phyloP scores from a whole-genome alignment of 1,139 yeast species.

The Pichia kudriavzevii region DNA sequence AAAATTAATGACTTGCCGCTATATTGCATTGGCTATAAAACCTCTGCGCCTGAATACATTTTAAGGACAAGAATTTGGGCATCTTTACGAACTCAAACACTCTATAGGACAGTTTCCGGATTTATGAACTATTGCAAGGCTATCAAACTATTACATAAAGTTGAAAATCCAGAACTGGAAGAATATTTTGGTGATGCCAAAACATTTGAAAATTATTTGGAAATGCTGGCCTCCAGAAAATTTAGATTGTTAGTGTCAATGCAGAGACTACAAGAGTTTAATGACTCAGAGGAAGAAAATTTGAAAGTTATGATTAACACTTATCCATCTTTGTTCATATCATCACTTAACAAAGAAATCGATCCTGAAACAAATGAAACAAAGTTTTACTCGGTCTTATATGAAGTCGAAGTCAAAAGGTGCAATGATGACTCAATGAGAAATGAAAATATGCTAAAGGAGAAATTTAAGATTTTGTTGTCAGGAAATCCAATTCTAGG shows the following conservation, averaged over 20 bases:
- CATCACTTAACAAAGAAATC: slow-evolving; percentile 41
- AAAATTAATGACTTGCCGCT: slow-evolving; percentile 56
- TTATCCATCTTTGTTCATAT: slow-evolving; percentile 54
- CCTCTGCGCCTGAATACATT: slow-evolving; percentile 99
- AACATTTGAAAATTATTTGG: slow-evolving; percentile 23
- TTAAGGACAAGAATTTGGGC: slow-evolving; percentile 99
- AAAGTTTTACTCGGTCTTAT: slow-evolving; percentile 39
- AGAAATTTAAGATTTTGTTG: slow-evolving; percentile 48
- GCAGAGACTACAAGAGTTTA: slow-evolving; percentile 57
- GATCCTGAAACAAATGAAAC: slow-evolving; percentile 26
- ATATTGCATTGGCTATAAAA: slow-evolving; percentile 88
- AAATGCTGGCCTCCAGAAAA: slow-evolving; percentile 50
- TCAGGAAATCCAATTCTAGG: slow-evolving; percentile 88
- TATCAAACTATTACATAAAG: slow-evolving; percentile 52
- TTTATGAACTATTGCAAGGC: slow-evolving; percentile 80
- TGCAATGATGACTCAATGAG: slow-evolving; percentile 26
- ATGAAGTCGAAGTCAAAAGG: slow-evolving; percentile 38
- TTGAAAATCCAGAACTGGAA: slow-evolving; percentile 50
- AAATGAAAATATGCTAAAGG: slow-evolving; percentile 35
- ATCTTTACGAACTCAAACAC: slow-evolving; percentile 93
- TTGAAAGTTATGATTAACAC: slow-evolving; percentile 47
- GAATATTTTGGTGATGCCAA: slow-evolving; percentile 30
- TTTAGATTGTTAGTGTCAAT: slow-evolving; percentile 65
- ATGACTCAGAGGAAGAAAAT: slow-evolving; percentile 44
- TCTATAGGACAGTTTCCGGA: slow-evolving; percentile 97